Percentiles rank a stretch among this genome's conserved stretches.
phyloP scores from a whole-genome alignment of 768 basidiomycete genomes.

The Phanerodontia chrysosporium region DNA sequence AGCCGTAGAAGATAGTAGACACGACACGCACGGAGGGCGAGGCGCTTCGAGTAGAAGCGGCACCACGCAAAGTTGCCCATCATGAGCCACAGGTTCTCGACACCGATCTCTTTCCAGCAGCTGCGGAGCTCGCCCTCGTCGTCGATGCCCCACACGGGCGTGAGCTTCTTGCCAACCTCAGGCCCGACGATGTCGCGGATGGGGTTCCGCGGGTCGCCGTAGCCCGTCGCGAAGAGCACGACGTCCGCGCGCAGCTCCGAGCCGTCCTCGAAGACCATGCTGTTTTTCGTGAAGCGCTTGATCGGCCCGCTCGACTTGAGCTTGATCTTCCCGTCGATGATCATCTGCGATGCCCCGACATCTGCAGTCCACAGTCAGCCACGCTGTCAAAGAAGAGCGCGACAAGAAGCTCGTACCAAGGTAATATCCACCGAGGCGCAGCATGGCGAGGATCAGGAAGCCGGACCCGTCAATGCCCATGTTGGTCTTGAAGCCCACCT shows the following conservation, averaged over 20 bases:
- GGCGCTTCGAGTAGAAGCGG: slow-evolving; percentile 64
- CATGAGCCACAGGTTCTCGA: slow-evolving; percentile 54
- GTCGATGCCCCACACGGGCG: slow-evolving; percentile 62
- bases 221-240: slow-evolving; percentile 26
- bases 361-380: slow-evolving; percentile 8
- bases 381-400: neutral
- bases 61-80: slow-evolving; percentile 59
- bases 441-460: slow-evolving; percentile 23
- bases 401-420: slow-evolving; percentile 26
- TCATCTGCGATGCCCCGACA: slow-evolving; percentile 37
- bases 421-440: slow-evolving; percentile 34
- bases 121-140: slow-evolving; percentile 59
- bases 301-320: slow-evolving; percentile 41
- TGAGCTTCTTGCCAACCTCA: slow-evolving; percentile 40
- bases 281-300: slow-evolving; percentile 24
- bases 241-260: slow-evolving; percentile 23
- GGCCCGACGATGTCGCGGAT: slow-evolving; percentile 39
- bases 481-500: slow-evolving; percentile 33
- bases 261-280: slow-evolving; percentile 21
- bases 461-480: slow-evolving; percentile 37
- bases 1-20: neutral
- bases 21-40: slow-evolving; percentile 54
- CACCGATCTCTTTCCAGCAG: slow-evolving; percentile 45
- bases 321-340: slow-evolving; percentile 48
- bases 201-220: slow-evolving; percentile 8